A percentile compares a stretch with the other conserved stretches of the same genome.
These are phyloP conservation scores for Cyberlindnera maritima DNA, from an alignment of 805 yeast species.

Conservation along the genomic window DNA sequence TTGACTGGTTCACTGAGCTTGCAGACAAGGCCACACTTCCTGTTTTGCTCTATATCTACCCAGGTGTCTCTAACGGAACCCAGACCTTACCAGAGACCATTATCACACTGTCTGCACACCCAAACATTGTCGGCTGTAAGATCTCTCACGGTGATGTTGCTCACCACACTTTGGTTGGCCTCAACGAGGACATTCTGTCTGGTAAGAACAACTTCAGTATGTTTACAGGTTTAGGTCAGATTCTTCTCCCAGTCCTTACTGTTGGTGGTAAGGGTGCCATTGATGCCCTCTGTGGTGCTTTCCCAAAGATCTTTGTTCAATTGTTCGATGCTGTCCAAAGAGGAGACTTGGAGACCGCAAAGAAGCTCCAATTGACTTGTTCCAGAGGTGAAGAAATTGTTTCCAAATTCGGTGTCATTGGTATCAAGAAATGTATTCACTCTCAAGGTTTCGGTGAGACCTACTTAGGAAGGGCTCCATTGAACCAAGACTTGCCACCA, in stretches of 20 bases:
- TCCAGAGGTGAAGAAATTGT: constrained; percentile 40
- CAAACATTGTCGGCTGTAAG: constrained; percentile 49
- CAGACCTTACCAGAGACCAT: constrained; percentile 35
- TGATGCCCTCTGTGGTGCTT: constrained; percentile 52
- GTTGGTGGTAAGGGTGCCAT: constrained; percentile 50
- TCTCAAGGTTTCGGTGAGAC: constrained; percentile 43
- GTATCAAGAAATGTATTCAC: constrained; percentile 43
- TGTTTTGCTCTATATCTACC: constrained; percentile 40
- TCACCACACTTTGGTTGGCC: constrained; percentile 43
- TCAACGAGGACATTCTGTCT: constrained; percentile 36
- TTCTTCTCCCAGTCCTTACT: constrained; percentile 44
- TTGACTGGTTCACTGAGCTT: constrained; percentile 39
- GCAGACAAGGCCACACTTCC: constrained; percentile 40
- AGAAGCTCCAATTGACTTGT: constrained; percentile 38
- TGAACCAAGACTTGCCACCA: constrained; percentile 36
- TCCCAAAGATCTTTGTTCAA: constrained; percentile 46
- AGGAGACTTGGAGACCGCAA: constrained; percentile 42
- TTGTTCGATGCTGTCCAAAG: constrained; percentile 37
- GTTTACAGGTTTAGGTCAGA: constrained; percentile 52
- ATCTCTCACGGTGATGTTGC: constrained; percentile 51
- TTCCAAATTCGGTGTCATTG: constrained; percentile 43
- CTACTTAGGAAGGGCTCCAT: constrained; percentile 45
- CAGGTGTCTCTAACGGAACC: constrained; percentile 42
- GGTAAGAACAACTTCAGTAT: constrained; percentile 38
- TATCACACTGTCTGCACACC: constrained; percentile 34